These are phyloP conservation scores for Lichtheimia corymbifera DNA, from an alignment of 371 early-diverging fungal genomes.

Conservation along the genomic window DNA sequence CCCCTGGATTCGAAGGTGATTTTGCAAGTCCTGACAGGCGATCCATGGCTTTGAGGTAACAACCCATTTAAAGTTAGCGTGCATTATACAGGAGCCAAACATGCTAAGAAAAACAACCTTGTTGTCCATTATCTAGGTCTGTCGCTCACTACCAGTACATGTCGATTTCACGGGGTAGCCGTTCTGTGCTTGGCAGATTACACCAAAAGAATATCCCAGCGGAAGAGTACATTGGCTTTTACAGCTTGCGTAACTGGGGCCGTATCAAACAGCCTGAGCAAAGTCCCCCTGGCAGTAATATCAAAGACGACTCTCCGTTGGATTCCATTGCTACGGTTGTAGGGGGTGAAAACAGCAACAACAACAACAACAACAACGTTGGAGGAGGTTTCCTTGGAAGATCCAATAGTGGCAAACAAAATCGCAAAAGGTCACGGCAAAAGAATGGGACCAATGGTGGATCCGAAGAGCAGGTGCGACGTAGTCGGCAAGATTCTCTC, in stretches of 20 bases:
- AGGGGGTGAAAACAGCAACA: neutral
- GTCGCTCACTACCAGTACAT: constrained; percentile 80
- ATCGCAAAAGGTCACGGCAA: neutral
- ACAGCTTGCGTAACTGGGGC: constrained; percentile 75
- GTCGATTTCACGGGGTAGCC: constrained; percentile 77
- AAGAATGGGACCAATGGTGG: neutral
- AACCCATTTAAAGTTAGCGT: neutral
- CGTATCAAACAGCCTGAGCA: constrained; percentile 18
- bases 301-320: constrained; percentile 13
- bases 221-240: constrained; percentile 78
- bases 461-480: neutral
- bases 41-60: constrained; percentile 43
- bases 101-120: constrained; percentile 30
- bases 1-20: constrained; percentile 90
- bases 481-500: neutral
- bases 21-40: constrained; percentile 55
- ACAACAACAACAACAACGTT: neutral
- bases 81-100: neutral
- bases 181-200: constrained; percentile 69
- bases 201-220: constrained; percentile 62
- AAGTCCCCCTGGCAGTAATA: constrained; percentile 13
- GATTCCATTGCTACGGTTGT: constrained; percentile 10
- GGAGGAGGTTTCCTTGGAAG: constrained; percentile 3
- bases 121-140: constrained; percentile 42
- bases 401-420: constrained; percentile 4